Conservation (phyloP, 108 stramenopile species). For the Nitzschia sp. region DNA sequence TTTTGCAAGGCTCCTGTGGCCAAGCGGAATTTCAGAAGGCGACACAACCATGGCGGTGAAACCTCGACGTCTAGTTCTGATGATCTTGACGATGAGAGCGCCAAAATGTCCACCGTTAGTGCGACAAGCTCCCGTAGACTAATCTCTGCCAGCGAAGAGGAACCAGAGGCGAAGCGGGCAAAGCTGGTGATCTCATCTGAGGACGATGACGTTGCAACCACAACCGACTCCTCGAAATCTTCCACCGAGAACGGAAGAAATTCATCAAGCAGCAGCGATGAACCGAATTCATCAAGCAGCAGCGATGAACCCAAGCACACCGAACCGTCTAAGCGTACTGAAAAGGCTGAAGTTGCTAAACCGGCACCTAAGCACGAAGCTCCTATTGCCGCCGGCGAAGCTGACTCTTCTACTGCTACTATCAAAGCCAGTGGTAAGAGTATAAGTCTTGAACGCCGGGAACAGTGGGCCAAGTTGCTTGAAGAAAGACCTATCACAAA, state of each 20-base stretch:
- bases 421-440: background rate
- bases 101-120: background rate
- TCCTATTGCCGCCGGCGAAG: background rate
- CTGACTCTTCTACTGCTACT: conserved; percentile 1
- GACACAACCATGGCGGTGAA: conserved; percentile 48
- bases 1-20: conserved; percentile 71
- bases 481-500: background rate
- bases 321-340: too few relatives aligned
- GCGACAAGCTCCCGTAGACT: background rate
- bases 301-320: too few relatives aligned
- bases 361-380: background rate
- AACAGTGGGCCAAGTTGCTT: conserved; percentile 1
- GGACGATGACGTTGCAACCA: background rate
- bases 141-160: conserved; percentile 1
- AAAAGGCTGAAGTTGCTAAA: background rate
- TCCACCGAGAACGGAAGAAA: background rate
- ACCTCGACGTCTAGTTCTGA: background rate
- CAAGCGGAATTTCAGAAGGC: conserved; percentile 65
- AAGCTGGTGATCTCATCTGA: background rate
- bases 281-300: too few relatives aligned
- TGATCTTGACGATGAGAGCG: background rate
- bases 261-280: too few relatives aligned
- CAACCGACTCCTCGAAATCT: background rate
- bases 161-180: background rate
- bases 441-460: background rate